phyloP scores from a whole-genome alignment of 169 alveolate species.

The Miamiensis avidus region DNA sequence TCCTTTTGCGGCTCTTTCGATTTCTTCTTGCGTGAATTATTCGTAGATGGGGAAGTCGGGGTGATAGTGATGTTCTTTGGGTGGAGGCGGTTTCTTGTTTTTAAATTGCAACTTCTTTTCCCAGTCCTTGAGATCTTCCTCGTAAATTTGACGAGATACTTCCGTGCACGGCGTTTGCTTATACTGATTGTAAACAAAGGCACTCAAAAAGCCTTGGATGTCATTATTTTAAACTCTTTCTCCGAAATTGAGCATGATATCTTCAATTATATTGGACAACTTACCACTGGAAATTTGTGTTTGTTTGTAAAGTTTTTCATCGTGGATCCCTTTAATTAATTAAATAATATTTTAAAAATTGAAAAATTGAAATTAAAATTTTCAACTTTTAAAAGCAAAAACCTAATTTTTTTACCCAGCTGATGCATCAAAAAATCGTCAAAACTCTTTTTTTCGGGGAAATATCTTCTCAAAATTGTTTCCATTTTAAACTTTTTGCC shows the following conservation, averaged over 20 bases:
- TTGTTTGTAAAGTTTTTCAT: background rate
- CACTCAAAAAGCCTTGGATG: constrained; percentile 20
- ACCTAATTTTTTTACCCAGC: background rate
- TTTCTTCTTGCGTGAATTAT: background rate
- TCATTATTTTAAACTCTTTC: constrained; percentile 4
- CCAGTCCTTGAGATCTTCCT: constrained; percentile 11
- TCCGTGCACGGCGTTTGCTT: constrained; percentile 14
- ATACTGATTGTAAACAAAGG: constrained; percentile 28
- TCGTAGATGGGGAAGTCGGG: background rate
- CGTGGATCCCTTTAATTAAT: background rate
- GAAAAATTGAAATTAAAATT: background rate
- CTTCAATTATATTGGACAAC: constrained; percentile 15
- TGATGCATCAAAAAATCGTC: constrained; percentile 20
- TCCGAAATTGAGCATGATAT: constrained; percentile 24
- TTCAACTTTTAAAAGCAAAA: constrained; percentile 3
- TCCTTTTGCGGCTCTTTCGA: background rate
- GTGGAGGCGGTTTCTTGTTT: background rate
- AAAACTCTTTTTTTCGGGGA: constrained; percentile 19
- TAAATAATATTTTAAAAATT: too few species aligned
- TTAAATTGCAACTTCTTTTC: background rate
- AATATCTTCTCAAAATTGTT: constrained; percentile 20
- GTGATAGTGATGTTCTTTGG: background rate
- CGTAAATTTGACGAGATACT: constrained; percentile 23
- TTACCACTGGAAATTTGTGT: constrained; percentile 8
- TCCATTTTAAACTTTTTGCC: background rate